Conservation (phyloP, 179 eudicot species). For the Beta corolliflora region DNA sequence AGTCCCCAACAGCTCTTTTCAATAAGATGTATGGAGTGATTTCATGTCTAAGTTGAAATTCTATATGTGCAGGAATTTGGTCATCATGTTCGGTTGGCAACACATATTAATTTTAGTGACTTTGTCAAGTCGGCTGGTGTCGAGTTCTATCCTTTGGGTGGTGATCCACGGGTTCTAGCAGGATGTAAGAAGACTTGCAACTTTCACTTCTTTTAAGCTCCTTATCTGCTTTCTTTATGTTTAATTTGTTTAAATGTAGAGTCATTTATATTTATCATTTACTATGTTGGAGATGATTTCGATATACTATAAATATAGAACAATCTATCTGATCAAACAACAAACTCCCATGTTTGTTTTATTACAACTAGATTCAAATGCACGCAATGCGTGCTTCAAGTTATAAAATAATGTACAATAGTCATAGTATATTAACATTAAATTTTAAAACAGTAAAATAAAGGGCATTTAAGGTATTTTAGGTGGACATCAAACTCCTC, state of each 20-base stretch:
- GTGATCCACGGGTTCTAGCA: slow-evolving; percentile 76
- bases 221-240: not conserved
- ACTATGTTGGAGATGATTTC: not conserved
- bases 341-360: not conserved
- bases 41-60: not conserved
- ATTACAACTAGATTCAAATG: too few species aligned
- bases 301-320: too few species aligned
- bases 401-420: too few species aligned
- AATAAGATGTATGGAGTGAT: not conserved
- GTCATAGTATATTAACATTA: too few species aligned
- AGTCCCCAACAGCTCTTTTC: not conserved
- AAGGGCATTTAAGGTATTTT: too few species aligned
- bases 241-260: not conserved
- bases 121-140: slow-evolving; percentile 81
- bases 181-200: slow-evolving; percentile 56
- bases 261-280: too few species aligned
- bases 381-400: too few species aligned
- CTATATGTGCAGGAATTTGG: slow-evolving; percentile 63
- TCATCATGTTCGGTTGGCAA: slow-evolving; percentile 80
- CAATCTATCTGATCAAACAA: not conserved
- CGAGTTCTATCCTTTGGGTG: slow-evolving; percentile 81
- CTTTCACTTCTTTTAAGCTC: slow-evolving; percentile 5
- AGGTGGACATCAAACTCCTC: too few species aligned
- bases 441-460: too few species aligned
- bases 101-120: slow-evolving; percentile 63